Evolutionary conservation across 352 stramenopile genomes (phyloP).

Genomic region (Phytopythium boreale): DNA sequence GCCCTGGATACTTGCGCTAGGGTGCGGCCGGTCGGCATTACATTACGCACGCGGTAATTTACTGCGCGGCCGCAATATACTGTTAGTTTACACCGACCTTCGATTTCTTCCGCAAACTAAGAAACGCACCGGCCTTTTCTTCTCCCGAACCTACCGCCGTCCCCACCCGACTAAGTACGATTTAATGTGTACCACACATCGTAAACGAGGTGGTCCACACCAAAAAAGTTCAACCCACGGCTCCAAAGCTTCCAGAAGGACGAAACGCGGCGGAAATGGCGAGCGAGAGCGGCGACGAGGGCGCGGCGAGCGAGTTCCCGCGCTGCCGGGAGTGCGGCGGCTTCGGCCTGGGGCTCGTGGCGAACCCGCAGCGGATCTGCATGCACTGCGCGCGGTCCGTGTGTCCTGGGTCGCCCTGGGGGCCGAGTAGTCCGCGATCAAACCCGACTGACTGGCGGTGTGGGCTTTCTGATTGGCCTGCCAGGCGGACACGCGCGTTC

Average conservation of each 20-base stretch:
- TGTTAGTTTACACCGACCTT: neutral
- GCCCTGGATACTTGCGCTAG: too few relatives aligned
- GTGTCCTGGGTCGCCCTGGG: neutral
- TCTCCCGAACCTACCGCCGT: neutral
- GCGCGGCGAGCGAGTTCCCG: conserved; percentile 27
- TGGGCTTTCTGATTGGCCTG: neutral
- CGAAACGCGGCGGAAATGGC: neutral
- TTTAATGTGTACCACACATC: neutral
- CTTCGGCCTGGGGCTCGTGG: conserved; percentile 63
- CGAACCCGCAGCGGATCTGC: conserved; percentile 71
- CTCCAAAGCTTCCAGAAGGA: neutral
- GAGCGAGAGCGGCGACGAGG: neutral
- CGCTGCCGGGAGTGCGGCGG: conserved; percentile 69
- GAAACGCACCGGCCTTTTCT: conserved; percentile 1
- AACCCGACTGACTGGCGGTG: neutral
- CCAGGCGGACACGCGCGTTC: conserved; percentile 59
- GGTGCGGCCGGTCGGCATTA: neutral
- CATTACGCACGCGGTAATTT: neutral
- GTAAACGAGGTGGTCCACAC: neutral
- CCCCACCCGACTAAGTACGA: neutral
- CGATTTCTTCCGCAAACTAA: too few relatives aligned
- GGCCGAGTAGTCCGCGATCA: neutral
- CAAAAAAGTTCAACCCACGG: neutral
- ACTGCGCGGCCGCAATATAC: too few relatives aligned
- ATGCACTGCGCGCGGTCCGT: conserved; percentile 63